Base-by-base conservation (phyloP, 1,284 basidiomycete species). In the Ceratobasidium theobromae region DNA sequence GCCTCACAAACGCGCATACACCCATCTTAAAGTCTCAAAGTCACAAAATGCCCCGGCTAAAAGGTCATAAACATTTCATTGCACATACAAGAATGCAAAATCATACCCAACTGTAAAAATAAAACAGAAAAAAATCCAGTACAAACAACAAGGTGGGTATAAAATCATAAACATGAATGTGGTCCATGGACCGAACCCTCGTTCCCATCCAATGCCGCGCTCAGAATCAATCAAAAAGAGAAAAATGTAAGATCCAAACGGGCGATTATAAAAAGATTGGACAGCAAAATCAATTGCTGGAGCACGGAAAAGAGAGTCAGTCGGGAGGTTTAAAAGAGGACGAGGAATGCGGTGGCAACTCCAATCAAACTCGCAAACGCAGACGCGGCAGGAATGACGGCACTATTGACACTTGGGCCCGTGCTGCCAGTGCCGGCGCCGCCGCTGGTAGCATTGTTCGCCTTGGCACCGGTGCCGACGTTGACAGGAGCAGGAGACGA, bases 121-220 rank as follows among this genome's bases (percentile, higher is more conserved):
- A n/a, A n/a, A n/a, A n/a, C n/a, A n/a, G n/a, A n/a, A n/a, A n/a
- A n/a, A n/a, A n/a, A n/a, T n/a, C n/a, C n/a, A n/a, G n/a, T n/a
- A n/a, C n/a, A n/a, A n/a, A n/a, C n/a, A n/a, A n/a, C n/a, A n/a
- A n/a, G n/a, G n/a, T n/a, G n/a, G n/a, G n/a, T n/a, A n/a, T n/a
- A n/a, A n/a, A n/a, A n/a, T n/a, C n/a, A n/a, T n/a, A n/a, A 52
- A 41, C 49, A 52, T 11, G 53, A 48, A 4, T 64, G 60, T 45
- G 60, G 60, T 64, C 14, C 8, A 49, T 23, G 12, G 9, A 30
- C 32, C 35, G 28, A 45, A 11, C 6, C 12, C 11, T 23, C 9
- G 11, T 27, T n/a, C 12, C 30, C 8, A 12, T 45, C 9, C 18
- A 51, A 4, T 6, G 9, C 12, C 18, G 28, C 16, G 28, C 3